phyloP scores from a whole-genome alignment of 495 filamentous ascomycete genomes.

The Pyrenopolyporus hunteri region DNA sequence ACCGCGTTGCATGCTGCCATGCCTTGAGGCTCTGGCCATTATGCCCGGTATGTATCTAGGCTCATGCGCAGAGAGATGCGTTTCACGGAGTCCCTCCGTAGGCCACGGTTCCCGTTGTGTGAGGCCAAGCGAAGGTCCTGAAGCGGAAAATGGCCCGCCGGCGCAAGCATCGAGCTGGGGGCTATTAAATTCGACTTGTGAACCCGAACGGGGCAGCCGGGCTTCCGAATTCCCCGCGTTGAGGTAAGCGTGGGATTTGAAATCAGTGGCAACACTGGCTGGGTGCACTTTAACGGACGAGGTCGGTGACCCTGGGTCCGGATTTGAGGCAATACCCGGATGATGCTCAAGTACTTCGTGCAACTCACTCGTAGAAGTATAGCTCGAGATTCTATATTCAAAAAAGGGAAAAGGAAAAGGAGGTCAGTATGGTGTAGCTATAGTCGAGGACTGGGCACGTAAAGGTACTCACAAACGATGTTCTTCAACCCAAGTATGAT shows the following conservation, averaged over 20 bases:
- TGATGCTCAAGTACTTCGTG: conserved; percentile 28
- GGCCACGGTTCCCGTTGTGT: conserved; percentile 21
- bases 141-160: conserved; percentile 6
- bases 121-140: background rate
- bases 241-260: conserved; percentile 31
- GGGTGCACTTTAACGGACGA: conserved; percentile 40
- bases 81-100: conserved; percentile 35
- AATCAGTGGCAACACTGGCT: conserved; percentile 24
- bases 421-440: conserved; percentile 7
- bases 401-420: too few relatives aligned
- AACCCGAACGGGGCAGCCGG: conserved; percentile 22
- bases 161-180: conserved; percentile 23
- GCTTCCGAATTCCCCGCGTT: conserved; percentile 20
- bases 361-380: conserved; percentile 43
- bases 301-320: conserved; percentile 38
- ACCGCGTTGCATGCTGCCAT: conserved; percentile 51
- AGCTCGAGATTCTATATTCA: conserved; percentile 53
- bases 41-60: conserved; percentile 76
- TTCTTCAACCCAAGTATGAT: conserved; percentile 83
- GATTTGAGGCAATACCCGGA: conserved; percentile 8
- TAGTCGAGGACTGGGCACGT: background rate
- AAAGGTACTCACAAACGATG: conserved; percentile 74
- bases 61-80: conserved; percentile 61
- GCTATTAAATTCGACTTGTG: conserved; percentile 36
- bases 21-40: conserved; percentile 63